These are phyloP conservation scores for Phytopythium ostracodes DNA, from an alignment of 352 stramenopile genomes.

Conservation along the genomic window DNA sequence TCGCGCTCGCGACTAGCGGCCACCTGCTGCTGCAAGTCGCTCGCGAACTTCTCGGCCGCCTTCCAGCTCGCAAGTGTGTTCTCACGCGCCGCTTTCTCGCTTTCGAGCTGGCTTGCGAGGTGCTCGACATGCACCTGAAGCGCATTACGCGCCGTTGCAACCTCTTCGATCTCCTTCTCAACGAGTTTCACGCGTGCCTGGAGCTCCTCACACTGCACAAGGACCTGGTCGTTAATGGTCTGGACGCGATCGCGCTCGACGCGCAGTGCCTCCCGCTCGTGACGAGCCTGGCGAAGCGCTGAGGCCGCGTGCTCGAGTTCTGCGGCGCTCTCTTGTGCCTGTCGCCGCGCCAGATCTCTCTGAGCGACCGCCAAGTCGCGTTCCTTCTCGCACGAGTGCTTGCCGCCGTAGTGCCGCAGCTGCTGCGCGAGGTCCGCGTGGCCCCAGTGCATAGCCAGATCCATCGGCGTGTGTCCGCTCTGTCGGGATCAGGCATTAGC, in stretches of 20 bases:
- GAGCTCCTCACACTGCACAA: slow-evolving; percentile 14
- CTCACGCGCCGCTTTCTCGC: slow-evolving; percentile 26
- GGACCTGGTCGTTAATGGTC: slow-evolving; percentile 12
- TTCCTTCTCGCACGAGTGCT: slow-evolving; percentile 55
- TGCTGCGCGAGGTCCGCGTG: slow-evolving; percentile 50
- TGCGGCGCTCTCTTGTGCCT: slow-evolving; percentile 26
- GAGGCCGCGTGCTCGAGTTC: slow-evolving; percentile 31
- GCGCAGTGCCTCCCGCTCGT: slow-evolving; percentile 45
- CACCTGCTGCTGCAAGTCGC: slow-evolving; percentile 34
- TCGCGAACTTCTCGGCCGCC: slow-evolving; percentile 32
- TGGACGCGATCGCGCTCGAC: slow-evolving; percentile 46
- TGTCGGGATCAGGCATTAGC: too few relatives aligned
- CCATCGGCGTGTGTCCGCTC: slow-evolving; percentile 44
- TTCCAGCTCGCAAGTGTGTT: slow-evolving; percentile 54
- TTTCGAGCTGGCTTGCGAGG: slow-evolving; percentile 22
- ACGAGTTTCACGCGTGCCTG: slow-evolving; percentile 1
- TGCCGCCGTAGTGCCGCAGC: slow-evolving; percentile 52
- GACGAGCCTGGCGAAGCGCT: slow-evolving; percentile 30
- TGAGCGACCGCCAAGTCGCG: slow-evolving; percentile 51
- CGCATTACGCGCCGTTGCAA: slow-evolving; percentile 19
- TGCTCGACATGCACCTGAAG: slow-evolving; percentile 25
- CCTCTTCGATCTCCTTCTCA: slow-evolving; percentile 14
- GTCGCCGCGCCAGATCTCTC: slow-evolving; percentile 35
- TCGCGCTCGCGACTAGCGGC: slow-evolving; percentile 40
- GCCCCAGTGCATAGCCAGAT: slow-evolving; percentile 54